Conservation (phyloP, 805 yeast genomes). For the Starmerella floricola region DNA sequence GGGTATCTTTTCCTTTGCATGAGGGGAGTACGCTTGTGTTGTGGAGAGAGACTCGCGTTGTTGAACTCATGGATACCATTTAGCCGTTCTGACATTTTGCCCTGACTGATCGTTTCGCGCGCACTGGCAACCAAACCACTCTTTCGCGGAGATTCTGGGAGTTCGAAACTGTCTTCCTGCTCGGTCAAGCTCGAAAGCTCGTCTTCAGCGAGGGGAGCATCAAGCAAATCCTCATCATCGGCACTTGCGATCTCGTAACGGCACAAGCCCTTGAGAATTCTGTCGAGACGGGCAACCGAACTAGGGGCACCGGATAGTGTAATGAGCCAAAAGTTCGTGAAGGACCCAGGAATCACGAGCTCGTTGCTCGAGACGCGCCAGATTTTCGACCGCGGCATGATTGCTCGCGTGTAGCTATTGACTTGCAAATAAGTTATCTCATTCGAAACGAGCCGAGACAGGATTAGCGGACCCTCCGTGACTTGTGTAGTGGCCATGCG, state of each 20-base stretch:
- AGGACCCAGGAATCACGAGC: conserved; percentile 21
- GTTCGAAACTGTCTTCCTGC: too few relatives aligned
- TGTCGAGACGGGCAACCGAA: conserved; percentile 16
- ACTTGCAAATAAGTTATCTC: conserved; percentile 23
- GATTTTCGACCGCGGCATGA: conserved; percentile 21
- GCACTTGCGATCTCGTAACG: conserved; percentile 9
- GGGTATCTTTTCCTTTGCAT: too few relatives aligned
- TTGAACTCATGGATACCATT: too few relatives aligned
- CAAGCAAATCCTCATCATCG: not conserved
- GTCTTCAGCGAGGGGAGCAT: not conserved
- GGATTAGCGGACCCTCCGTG: conserved; percentile 19
- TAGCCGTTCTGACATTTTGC: not conserved
- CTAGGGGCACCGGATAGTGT: conserved; percentile 12
- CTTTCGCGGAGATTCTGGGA: not conserved
- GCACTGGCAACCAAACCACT: not conserved
- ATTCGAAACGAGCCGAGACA: conserved; percentile 19
- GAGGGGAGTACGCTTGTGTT: too few relatives aligned
- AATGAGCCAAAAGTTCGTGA: conserved; percentile 21
- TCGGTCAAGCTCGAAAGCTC: not conserved
- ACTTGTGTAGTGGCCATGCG: conserved; percentile 20
- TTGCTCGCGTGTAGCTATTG: conserved; percentile 21
- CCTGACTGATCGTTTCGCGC: conserved; percentile 1
- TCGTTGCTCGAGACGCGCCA: conserved; percentile 20
- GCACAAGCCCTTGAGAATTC: conserved; percentile 16
- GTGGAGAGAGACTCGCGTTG: too few relatives aligned